phyloP scores from a whole-genome alignment of 148 eudicot species.

The Euryodendron excelsum region DNA sequence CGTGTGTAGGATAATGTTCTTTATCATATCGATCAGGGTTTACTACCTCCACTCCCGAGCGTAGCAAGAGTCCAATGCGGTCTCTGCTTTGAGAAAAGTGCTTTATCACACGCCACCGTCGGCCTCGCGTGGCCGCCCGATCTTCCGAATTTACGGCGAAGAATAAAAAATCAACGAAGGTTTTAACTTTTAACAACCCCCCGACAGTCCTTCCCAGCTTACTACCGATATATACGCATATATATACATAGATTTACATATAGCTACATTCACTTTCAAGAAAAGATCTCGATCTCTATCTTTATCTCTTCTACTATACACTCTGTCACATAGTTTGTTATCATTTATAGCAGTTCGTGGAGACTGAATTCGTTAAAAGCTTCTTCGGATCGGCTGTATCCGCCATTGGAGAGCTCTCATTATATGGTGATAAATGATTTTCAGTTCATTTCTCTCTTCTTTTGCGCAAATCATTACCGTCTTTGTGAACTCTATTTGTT shows the following conservation, averaged over 20 bases:
- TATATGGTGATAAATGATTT: not conserved
- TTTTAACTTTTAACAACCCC: not conserved
- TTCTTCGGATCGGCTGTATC: too few species aligned
- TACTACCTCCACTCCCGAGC: too few species aligned
- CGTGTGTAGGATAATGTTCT: too few species aligned
- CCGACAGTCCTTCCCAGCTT: not conserved
- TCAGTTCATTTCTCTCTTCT: not conserved
- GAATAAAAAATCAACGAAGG: too few species aligned
- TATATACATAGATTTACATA: too few species aligned
- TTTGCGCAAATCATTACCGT: too few species aligned
- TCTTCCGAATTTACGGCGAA: not conserved
- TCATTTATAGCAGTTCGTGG: slow-evolving; percentile 5
- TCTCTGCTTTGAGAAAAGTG: not conserved
- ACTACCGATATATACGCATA: not conserved
- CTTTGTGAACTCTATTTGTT: not conserved
- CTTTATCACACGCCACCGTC: not conserved
- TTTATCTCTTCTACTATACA: not conserved
- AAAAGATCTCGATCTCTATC: not conserved
- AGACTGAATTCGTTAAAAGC: not conserved
- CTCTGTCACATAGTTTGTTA: not conserved
- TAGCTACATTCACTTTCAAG: not conserved
- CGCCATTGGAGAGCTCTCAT: not conserved
- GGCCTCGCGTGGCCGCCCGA: not conserved
- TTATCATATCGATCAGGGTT: too few species aligned
- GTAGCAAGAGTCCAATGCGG: not conserved